Conservation (phyloP, 2,329 filamentous ascomycete species). For the Teratosphaeria zuluensis region DNA sequence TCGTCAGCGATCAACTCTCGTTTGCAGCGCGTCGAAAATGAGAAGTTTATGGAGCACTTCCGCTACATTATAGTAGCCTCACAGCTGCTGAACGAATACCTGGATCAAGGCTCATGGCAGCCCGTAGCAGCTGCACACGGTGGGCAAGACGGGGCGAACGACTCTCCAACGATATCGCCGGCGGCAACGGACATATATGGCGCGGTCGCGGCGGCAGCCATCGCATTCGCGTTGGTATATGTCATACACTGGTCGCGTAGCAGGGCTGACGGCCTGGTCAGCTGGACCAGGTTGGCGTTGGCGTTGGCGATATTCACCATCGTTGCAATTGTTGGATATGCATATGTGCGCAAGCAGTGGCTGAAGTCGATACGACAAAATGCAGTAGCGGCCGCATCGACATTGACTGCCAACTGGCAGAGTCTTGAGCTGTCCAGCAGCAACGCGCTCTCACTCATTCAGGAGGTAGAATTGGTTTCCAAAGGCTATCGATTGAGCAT, state of each 20-base stretch:
- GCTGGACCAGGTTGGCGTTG: constrained; percentile 43
- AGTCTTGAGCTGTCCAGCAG: constrained; percentile 69
- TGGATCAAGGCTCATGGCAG: constrained; percentile 32
- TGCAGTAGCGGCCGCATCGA: constrained; percentile 57
- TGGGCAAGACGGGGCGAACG: constrained; percentile 13
- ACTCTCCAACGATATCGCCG: constrained; percentile 16
- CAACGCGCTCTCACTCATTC: constrained; percentile 70
- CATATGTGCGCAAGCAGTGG: constrained; percentile 70
- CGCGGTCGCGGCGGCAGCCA: constrained; percentile 54
- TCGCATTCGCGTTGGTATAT: constrained; percentile 55
- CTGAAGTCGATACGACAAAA: constrained; percentile 67
- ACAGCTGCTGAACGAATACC: constrained; percentile 67
- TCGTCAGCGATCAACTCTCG: constrained; percentile 57
- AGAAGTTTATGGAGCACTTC: constrained; percentile 82
- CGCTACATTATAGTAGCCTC: constrained; percentile 89
- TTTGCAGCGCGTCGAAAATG: constrained; percentile 68
- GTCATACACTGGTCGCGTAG: constrained; percentile 61
- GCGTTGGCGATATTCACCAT: constrained; percentile 42
- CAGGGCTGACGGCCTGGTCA: constrained; percentile 43
- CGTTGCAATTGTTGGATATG: constrained; percentile 52
- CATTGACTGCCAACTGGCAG: constrained; percentile 64
- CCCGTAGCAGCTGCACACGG: constrained; percentile 11
- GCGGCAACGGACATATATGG: constrained; percentile 46
- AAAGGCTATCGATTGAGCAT: constrained; percentile 83
- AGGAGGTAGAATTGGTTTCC: constrained; percentile 92